Evolutionary conservation across 768 basidiomycete genomes (phyloP), one percentile per base, ranked within the genome.

Genomic region (Rhodotorula taiwanensis): DNA sequence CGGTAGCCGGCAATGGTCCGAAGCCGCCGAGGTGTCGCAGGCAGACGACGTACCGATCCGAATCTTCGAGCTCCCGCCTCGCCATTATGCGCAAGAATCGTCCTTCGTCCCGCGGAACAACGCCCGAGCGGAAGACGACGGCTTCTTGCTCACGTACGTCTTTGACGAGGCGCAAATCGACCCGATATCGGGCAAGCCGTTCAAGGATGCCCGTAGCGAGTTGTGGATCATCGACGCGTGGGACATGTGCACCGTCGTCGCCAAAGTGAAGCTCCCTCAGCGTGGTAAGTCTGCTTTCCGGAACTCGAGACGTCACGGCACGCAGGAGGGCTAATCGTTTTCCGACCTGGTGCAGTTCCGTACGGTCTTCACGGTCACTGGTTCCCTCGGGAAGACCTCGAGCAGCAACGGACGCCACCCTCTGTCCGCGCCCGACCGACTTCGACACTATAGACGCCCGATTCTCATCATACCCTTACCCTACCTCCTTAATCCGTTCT

Each of bases 161-260:
- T 78, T 78, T 52, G 76, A 79, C 62, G 77, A 78, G 61, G 44
- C 47, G 2, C 71, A 77, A 48, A 58, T 77, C n/a, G 43, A 62
- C 8, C 51, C 66, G 2, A 25, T 4, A 4, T 69, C 71, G 23
- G 74, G 74, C 1, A 68, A 67, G 18, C 75, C 76, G 9, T 61
- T 70, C 2, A 66, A 58, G 3, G 72, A 59, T n/a, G 67, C 74
- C 10, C 72, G 70, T n/a, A 76, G 75, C 5, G 77, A 78, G 57
- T 68, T 78, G 7, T 78, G 77, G 77, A 70, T 78, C 33, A 74
- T 78, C 43, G 77, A 78, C 52, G 78, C 77, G 5, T 48, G 70
- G 44, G 71, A 75, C 27, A 73, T 75, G 71, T 34, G 42, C 25
- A 70, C 70, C 8, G 71, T 77, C 2, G 67, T 75, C 14, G 71